Conservation (phyloP, 176 grass and related monocot species). For the Cenchrus purpureus region DNA sequence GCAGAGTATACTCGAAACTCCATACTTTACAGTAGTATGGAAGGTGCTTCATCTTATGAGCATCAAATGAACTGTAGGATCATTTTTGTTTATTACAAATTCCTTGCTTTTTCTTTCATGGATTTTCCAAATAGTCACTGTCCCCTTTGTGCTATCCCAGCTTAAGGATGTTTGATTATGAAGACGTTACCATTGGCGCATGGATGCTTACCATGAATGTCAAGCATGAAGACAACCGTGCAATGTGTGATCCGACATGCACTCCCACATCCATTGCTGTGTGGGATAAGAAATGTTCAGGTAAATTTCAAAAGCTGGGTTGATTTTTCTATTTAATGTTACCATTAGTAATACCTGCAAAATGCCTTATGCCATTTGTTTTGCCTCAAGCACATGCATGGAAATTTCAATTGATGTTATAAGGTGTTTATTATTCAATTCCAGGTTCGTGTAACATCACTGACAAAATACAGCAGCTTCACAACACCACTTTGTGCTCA, state of each 20-base stretch:
- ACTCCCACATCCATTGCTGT: constrained; percentile 81
- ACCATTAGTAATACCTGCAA: neutral
- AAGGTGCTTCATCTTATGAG: neutral
- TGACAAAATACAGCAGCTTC: constrained; percentile 75
- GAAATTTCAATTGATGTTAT: neutral
- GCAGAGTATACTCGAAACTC: neutral
- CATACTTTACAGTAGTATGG: neutral
- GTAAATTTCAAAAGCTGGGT: constrained; percentile 27
- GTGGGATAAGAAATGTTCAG: constrained; percentile 96
- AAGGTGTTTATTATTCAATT: constrained; percentile 22
- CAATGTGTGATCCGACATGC: constrained; percentile 76
- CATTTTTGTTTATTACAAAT: neutral
- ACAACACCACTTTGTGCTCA: constrained; percentile 77
- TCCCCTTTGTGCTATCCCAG: constrained; percentile 40
- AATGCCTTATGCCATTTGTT: neutral
- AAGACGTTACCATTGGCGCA: constrained; percentile 87
- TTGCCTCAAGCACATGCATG: neutral
- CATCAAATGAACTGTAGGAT: neutral
- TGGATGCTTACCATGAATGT: constrained; percentile 99
- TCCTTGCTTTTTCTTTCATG: neutral
- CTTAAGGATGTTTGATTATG: constrained; percentile 97
- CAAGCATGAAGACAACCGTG: constrained; percentile 82
- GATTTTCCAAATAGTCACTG: constrained; percentile 6
- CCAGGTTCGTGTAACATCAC: constrained; percentile 68
- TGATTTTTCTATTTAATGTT: neutral